Evolutionary conservation across 768 basidiomycete species (phyloP).

Genomic region (Collybia sp.): DNA sequence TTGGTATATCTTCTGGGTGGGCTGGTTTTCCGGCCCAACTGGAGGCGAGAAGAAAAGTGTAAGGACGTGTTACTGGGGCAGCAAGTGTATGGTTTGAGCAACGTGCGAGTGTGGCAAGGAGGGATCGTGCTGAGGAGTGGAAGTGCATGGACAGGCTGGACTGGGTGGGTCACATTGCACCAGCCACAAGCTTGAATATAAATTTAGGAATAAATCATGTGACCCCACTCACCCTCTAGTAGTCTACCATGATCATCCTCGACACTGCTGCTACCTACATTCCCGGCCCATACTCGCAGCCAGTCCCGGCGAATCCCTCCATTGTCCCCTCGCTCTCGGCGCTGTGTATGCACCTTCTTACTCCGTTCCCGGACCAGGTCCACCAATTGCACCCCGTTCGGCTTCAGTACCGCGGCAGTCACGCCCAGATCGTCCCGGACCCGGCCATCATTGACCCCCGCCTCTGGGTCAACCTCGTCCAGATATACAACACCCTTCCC

Average conservation of each 20-base stretch:
- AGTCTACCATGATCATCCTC: conserved; percentile 9
- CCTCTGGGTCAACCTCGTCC: conserved; percentile 59
- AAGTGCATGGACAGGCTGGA: conserved; percentile 3
- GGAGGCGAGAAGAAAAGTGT: conserved; percentile 70
- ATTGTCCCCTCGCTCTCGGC: background rate
- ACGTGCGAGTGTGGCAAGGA: conserved; percentile 10
- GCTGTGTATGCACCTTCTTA: conserved; percentile 43
- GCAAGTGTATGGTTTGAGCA: background rate
- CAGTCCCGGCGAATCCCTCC: background rate
- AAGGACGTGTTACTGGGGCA: conserved; percentile 30
- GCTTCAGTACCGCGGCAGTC: conserved; percentile 15
- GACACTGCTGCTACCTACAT: conserved; percentile 16
- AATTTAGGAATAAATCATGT: background rate
- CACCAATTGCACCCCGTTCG: conserved; percentile 16
- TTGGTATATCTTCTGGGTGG: conserved; percentile 25
- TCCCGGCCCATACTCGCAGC: conserved; percentile 16
- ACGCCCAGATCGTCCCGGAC: conserved; percentile 31
- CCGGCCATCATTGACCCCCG: conserved; percentile 40
- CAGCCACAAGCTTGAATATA: no score
- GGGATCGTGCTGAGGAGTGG: conserved; percentile 9
- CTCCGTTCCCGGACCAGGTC: conserved; percentile 39
- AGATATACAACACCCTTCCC: conserved; percentile 56
- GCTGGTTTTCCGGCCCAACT: conserved; percentile 77
- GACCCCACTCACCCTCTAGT: conserved; percentile 5
- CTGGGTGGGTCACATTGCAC: conserved; percentile 2